Evolutionary conservation across 176 grass and related monocot species (phyloP).

Genomic region (Avena insularis): DNA sequence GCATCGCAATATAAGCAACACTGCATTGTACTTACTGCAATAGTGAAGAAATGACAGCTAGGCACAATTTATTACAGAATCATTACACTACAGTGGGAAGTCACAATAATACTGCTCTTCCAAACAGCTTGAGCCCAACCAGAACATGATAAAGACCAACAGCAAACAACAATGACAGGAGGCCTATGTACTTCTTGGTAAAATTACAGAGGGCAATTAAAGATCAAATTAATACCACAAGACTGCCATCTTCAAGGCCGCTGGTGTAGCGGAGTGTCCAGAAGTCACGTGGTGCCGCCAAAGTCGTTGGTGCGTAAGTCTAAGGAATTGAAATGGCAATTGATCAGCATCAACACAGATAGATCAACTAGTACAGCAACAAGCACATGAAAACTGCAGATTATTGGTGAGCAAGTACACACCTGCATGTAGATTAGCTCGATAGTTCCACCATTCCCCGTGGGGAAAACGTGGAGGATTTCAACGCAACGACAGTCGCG

Average conservation of each 20-base stretch:
- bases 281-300: conserved; percentile 83
- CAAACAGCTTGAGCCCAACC: conserved; percentile 12
- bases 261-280: conserved; percentile 94
- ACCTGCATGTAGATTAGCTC: conserved; percentile 99
- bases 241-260: conserved; percentile 95
- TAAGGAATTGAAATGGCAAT: conserved; percentile 44
- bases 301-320: conserved; percentile 90
- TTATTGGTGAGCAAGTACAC: neutral
- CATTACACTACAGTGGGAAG: conserved; percentile 4
- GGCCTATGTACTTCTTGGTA: neutral
- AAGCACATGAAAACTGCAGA: neutral
- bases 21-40: neutral
- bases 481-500: conserved; percentile 87
- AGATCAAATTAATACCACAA: conserved; percentile 74
- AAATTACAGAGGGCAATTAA: neutral
- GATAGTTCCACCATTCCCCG: conserved; percentile 94
- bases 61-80: conserved; percentile 12
- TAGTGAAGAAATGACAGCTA: neutral
- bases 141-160: conserved; percentile 23
- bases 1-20: conserved; percentile 10
- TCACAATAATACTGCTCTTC: neutral
- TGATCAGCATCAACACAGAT: neutral
- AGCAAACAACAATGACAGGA: conserved; percentile 12
- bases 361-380: neutral
- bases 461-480: conserved; percentile 82